Base-by-base conservation (phyloP, 495 filamentous ascomycete species). In the Massariosphaeria phaeospora region DNA sequence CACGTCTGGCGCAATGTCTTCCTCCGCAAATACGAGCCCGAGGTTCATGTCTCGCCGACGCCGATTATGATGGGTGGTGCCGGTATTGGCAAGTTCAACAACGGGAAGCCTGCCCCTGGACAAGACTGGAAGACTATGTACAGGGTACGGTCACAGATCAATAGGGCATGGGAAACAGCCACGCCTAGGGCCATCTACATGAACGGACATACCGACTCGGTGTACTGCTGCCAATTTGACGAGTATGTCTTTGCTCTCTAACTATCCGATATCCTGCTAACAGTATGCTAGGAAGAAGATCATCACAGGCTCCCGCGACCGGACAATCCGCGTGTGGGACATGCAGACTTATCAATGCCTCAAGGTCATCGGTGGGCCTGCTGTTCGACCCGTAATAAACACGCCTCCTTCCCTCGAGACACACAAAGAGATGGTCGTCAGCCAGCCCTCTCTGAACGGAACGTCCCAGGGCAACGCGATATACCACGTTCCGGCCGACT, bases 151-250 rank as follows among this genome's bases (percentile, higher is more conserved):
- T 76, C 81, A 41, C 77, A 84, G 49, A 76, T 98, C 24, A 83
- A 90, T 48, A 72, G 76, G 42, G 82, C 85, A 41, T 98, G 93
- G 93, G 80, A 79, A 55, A 70, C 82, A 35, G 85, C 87, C 54
- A 79, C 82, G 47, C 86, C 87, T 21, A 84, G 82, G 35, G 83
- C 88, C 0, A 84, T 94, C 46, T 96, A 95, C 67, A 74, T 97
- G 15, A 86, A 91, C 64, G 93, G 94, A 1, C 93, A 98, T 64
- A 79, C 79, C 10, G 93, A 97, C 68, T 95, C 88, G 57, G 91
- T 98, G 21, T 98, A 98, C 70, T 97, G 93, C 68, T 82, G 91
- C 33, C 93, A 97, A 67, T 98, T 96, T 72, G 93, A 98, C 67
- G 91, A 97, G 85, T 62, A 42, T 25, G 51, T 88, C 72, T 18